Conservation (phyloP, 2,329 filamentous ascomycete species). For the Biscogniauxia mediterranea region DNA sequence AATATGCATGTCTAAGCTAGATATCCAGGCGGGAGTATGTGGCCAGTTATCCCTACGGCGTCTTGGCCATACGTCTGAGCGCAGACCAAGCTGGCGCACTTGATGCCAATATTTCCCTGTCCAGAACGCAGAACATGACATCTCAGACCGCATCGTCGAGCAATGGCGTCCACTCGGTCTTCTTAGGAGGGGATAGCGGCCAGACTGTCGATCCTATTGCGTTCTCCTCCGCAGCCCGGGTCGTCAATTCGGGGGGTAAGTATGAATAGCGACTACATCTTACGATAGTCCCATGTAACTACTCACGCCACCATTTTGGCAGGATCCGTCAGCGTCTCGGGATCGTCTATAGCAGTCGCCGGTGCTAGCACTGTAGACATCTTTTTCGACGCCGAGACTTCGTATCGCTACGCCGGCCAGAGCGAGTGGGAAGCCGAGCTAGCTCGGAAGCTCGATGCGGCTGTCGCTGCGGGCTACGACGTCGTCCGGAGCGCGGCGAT, state of each 20-base stretch:
- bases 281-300: conserved; percentile 1
- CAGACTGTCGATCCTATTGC: conserved; percentile 23
- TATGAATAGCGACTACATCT: conserved; percentile 1
- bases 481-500: conserved; percentile 16
- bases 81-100: conserved; percentile 18
- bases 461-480: conserved; percentile 19
- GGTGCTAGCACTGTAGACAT: conserved; percentile 26
- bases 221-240: conserved; percentile 20
- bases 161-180: conserved; percentile 25
- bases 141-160: conserved; percentile 16
- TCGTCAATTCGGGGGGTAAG: conserved; percentile 22
- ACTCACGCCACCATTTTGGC: conserved; percentile 1
- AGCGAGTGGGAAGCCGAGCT: conserved; percentile 24
- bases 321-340: conserved; percentile 14
- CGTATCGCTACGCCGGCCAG: conserved; percentile 24
- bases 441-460: conserved; percentile 22
- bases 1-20: neutral
- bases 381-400: conserved; percentile 27
- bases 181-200: conserved; percentile 22
- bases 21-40: conserved; percentile 37
- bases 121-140: conserved; percentile 13
- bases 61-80: conserved; percentile 34
- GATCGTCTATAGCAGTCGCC: conserved; percentile 15
- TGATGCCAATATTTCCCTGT: conserved; percentile 25
- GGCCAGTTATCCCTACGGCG: conserved; percentile 41